phyloP scores from a whole-genome alignment of 1,284 basidiomycete species.

The Malassezia psittaci region DNA sequence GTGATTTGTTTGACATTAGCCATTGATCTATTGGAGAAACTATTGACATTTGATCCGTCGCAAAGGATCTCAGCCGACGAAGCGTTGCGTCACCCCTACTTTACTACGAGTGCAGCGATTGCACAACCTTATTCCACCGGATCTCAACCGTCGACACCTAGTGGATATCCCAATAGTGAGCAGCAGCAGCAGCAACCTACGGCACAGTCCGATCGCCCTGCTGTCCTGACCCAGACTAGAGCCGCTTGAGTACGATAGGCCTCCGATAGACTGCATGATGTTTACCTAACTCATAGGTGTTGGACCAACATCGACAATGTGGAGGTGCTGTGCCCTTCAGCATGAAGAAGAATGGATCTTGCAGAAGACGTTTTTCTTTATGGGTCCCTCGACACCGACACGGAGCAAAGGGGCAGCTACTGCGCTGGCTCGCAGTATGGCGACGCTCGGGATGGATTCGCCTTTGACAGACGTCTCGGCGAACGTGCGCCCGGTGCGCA shows the following conservation, averaged over 20 bases:
- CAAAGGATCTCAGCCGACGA: slow-evolving; percentile 85
- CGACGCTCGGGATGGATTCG: slow-evolving; percentile 19
- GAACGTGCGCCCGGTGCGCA: slow-evolving; percentile 25
- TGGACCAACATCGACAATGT: slow-evolving; percentile 6
- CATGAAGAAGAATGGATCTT: background rate
- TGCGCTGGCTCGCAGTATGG: slow-evolving; percentile 9
- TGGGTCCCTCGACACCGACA: slow-evolving; percentile 14
- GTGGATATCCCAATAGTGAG: background rate
- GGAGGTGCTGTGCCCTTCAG: background rate
- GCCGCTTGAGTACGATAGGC: background rate
- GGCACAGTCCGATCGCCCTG: background rate
- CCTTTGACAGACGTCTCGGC: slow-evolving; percentile 29
- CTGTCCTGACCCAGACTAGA: background rate
- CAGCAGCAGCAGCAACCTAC: too few species aligned
- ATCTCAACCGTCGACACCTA: background rate
- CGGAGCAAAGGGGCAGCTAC: slow-evolving; percentile 6
- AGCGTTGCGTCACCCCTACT: slow-evolving; percentile 86
- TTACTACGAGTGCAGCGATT: slow-evolving; percentile 52
- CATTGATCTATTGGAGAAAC: slow-evolving; percentile 82
- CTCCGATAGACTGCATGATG: background rate
- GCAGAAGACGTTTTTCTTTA: background rate
- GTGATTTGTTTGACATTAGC: slow-evolving; percentile 54
- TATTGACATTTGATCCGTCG: slow-evolving; percentile 91
- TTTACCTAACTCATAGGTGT: slow-evolving; percentile 6
- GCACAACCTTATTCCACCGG: background rate